phyloP scores from a whole-genome alignment of 192 early-diverging fungal species.

The Dissophora globulifera region DNA sequence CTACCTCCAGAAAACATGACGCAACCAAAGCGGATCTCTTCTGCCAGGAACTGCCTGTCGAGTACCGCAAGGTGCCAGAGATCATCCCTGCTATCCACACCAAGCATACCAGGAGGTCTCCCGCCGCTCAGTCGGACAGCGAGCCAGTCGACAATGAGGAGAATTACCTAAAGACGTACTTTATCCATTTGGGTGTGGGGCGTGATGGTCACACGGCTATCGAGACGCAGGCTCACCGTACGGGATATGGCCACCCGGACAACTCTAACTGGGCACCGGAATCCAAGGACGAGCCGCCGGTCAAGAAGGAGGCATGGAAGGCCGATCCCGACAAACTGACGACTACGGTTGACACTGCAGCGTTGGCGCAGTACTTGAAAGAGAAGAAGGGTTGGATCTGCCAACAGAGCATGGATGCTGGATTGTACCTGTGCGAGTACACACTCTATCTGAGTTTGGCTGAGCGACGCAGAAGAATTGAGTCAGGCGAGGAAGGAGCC shows the following conservation, averaged over 20 bases:
- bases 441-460: conserved; percentile 66
- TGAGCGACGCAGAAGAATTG: conserved; percentile 27
- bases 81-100: conserved; percentile 56
- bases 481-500: conserved; percentile 21
- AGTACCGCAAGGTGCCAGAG: conserved; percentile 61
- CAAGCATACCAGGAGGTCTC: not conserved
- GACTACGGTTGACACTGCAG: conserved; percentile 55
- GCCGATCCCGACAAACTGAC: conserved; percentile 37
- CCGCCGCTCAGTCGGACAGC: too few relatives aligned
- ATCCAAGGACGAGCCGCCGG: conserved; percentile 37
- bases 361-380: conserved; percentile 40
- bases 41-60: conserved; percentile 64
- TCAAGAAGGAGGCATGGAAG: conserved; percentile 26
- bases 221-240: conserved; percentile 60
- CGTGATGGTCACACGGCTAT: conserved; percentile 51
- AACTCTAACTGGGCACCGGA: conserved; percentile 50
- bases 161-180: conserved; percentile 53
- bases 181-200: conserved; percentile 66
- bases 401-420: conserved; percentile 59
- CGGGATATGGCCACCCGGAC: conserved; percentile 60
- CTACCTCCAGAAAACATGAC: conserved; percentile 12
- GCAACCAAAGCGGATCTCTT: conserved; percentile 28
- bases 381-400: conserved; percentile 52
- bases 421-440: conserved; percentile 69
- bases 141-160: conserved; percentile 1